A percentile compares a stretch with the other conserved stretches of the same genome.
These are phyloP conservation scores for Monilinia polystroma DNA, from an alignment of 2,329 filamentous ascomycete genomes.

Conservation along the genomic window DNA sequence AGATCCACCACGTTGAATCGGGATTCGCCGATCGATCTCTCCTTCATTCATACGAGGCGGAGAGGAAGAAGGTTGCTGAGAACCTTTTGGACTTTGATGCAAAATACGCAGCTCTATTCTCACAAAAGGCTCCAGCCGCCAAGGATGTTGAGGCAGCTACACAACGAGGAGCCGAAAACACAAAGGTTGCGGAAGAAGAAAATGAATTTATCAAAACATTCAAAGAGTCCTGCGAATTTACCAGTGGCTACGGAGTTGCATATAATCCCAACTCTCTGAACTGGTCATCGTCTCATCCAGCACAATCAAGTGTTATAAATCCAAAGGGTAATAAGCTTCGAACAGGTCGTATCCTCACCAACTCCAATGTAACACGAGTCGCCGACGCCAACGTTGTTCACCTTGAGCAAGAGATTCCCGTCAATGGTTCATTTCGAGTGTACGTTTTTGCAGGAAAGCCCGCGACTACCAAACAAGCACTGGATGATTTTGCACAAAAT, in stretches of 20 bases:
- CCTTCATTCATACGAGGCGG: slow-evolving; percentile 80
- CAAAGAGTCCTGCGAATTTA: slow-evolving; percentile 90
- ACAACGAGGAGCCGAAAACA: slow-evolving; percentile 37
- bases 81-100: slow-evolving; percentile 83
- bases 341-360: slow-evolving; percentile 73
- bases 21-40: slow-evolving; percentile 75
- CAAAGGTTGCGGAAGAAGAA: slow-evolving; percentile 47
- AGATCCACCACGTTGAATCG: slow-evolving; percentile 85
- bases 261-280: slow-evolving; percentile 83
- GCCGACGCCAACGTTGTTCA: slow-evolving; percentile 88
- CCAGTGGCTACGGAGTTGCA: slow-evolving; percentile 84
- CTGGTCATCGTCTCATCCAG: slow-evolving; percentile 73
- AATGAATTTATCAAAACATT: slow-evolving; percentile 87
- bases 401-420: slow-evolving; percentile 82
- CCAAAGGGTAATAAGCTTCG: slow-evolving; percentile 63
- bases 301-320: slow-evolving; percentile 68
- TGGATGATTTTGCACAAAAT: slow-evolving; percentile 67
- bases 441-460: slow-evolving; percentile 81
- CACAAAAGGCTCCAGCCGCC: slow-evolving; percentile 69
- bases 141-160: slow-evolving; percentile 70
- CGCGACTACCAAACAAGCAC: slow-evolving; percentile 56
- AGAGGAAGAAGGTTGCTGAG: slow-evolving; percentile 82
- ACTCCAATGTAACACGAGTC: slow-evolving; percentile 80
- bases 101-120: slow-evolving; percentile 87
- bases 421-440: slow-evolving; percentile 84